These are phyloP conservation scores for Irpex sp. DNA, from an alignment of 1,284 basidiomycete genomes.

Conservation along the genomic window DNA sequence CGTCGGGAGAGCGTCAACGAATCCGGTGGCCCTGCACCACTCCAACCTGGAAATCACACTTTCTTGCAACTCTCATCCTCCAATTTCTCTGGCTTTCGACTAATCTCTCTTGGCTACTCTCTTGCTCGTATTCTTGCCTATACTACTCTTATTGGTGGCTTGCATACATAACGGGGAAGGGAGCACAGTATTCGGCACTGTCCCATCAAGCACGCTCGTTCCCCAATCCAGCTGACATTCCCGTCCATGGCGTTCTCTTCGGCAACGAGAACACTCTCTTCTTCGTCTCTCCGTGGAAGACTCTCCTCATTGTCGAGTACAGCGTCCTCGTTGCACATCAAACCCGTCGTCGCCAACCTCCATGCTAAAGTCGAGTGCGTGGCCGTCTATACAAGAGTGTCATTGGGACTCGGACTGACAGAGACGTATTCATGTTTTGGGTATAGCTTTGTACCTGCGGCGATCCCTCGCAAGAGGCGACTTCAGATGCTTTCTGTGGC, in stretches of 20 bases:
- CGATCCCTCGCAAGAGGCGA: constrained; percentile 73
- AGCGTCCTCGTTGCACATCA: constrained; percentile 47
- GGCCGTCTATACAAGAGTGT: neutral
- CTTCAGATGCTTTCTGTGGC: constrained; percentile 86
- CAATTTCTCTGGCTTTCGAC: neutral
- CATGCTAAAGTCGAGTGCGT: constrained; percentile 68
- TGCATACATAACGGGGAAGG: neutral
- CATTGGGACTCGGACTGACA: no score
- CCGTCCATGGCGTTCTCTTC: constrained; percentile 18
- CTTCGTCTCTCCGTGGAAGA: constrained; percentile 43
- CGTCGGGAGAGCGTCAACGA: no score
- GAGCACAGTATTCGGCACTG: neutral
- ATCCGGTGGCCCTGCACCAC: no score
- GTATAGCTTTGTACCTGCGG: constrained; percentile 62
- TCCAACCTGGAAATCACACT: neutral
- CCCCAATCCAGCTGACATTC: neutral
- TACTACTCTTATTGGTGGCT: no score
- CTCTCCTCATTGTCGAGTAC: constrained; percentile 53
- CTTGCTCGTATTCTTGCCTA: neutral
- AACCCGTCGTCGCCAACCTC: constrained; percentile 49
- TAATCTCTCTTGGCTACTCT: neutral
- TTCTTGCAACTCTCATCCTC: neutral
- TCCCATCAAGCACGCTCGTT: neutral
- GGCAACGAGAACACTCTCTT: constrained; percentile 28
- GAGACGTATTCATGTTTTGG: no score